Percentiles rank a stretch among this genome's conserved stretches.
phyloP scores from a whole-genome alignment of 2,329 filamentous ascomycete genomes.

The Epichloe scottii region DNA sequence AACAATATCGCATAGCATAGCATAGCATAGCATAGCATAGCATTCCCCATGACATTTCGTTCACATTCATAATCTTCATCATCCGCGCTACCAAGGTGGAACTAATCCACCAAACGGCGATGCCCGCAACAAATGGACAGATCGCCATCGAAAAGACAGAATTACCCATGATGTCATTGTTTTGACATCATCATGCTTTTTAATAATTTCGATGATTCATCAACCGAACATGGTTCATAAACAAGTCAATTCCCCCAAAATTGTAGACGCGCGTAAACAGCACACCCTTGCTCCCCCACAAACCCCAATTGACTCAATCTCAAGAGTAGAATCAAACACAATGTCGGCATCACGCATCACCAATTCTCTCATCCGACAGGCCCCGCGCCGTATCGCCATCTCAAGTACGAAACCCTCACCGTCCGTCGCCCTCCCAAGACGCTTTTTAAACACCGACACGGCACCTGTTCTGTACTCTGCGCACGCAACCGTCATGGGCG shows the following conservation, averaged over 20 bases:
- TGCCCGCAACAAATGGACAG: neutral
- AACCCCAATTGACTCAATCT: too few relatives aligned
- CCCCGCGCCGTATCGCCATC: neutral
- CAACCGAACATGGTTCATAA: neutral
- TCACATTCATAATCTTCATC: too few relatives aligned
- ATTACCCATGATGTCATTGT: neutral
- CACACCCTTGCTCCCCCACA: too few relatives aligned
- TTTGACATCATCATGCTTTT: neutral
- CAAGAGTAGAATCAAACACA: neutral
- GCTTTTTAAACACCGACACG: conserved; percentile 25
- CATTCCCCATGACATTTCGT: too few relatives aligned
- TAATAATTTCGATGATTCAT: neutral
- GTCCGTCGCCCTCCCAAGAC: conserved; percentile 1
- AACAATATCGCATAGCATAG: too few relatives aligned
- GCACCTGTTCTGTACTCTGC: conserved; percentile 26
- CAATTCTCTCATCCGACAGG: conserved; percentile 1
- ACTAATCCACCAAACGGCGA: neutral
- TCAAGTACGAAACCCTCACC: neutral
- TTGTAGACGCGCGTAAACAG: too few relatives aligned
- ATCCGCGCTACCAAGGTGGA: too few relatives aligned
- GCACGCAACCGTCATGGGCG: conserved; percentile 24
- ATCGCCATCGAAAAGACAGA: neutral
- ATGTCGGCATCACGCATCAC: conserved; percentile 3
- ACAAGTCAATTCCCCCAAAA: conserved; percentile 10
- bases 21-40: too few relatives aligned